phyloP scores from a whole-genome alignment of 441 rosid species.

The Gossypium gossypioides region DNA sequence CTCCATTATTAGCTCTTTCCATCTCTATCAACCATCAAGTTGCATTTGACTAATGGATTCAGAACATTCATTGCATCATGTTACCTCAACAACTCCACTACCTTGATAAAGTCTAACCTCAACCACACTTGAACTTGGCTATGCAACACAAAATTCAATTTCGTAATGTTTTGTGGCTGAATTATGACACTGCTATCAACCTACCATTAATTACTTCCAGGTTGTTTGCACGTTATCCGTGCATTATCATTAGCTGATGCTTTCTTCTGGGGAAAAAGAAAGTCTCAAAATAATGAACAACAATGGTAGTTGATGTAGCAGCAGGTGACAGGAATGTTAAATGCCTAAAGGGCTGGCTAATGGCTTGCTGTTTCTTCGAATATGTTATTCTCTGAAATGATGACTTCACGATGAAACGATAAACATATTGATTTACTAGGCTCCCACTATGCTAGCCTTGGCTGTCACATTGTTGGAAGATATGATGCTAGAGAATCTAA shows the following conservation, averaged over 20 bases:
- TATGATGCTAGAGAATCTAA: not conserved
- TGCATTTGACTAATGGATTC: conserved; percentile 2
- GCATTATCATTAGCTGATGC: not conserved
- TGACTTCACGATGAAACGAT: not conserved
- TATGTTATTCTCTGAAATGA: not conserved
- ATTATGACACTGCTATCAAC: not conserved
- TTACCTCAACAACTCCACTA: conserved; percentile 6
- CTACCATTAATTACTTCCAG: not conserved
- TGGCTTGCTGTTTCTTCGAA: not conserved
- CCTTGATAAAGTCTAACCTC: not conserved
- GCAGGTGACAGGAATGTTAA: not conserved
- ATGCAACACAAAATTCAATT: not conserved
- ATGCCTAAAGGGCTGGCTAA: no score
- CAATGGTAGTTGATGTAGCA: not conserved
- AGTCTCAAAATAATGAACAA: not conserved
- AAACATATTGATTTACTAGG: not conserved
- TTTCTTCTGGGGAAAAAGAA: not conserved
- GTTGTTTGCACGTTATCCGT: not conserved
- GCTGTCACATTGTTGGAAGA: not conserved
- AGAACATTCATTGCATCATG: not conserved
- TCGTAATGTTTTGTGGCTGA: not conserved
- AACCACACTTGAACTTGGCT: not conserved
- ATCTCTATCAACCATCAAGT: not conserved
- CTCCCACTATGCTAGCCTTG: not conserved
- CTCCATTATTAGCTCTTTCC: not conserved